phyloP scores from a whole-genome alignment of 2,329 filamentous ascomycete genomes.

The Alternaria sp. region DNA sequence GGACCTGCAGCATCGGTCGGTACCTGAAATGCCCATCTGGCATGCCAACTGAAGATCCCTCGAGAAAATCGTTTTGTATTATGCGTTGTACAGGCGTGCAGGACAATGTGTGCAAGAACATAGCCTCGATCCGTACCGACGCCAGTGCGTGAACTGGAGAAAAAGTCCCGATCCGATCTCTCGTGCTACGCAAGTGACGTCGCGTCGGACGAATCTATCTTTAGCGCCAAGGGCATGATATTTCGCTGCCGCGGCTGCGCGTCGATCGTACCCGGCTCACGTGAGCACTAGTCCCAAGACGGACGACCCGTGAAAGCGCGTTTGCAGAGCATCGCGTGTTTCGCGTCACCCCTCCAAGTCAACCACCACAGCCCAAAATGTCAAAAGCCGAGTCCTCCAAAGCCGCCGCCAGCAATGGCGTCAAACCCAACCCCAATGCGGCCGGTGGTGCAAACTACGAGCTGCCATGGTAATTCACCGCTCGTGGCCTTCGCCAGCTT shows the following conservation, averaged over 20 bases:
- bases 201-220: neutral
- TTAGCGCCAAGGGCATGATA: neutral
- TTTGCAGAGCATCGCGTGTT: slow-evolving; percentile 16
- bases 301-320: slow-evolving; percentile 30
- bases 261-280: slow-evolving; percentile 7
- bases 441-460: slow-evolving; percentile 66
- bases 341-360: slow-evolving; percentile 34
- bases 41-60: neutral
- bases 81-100: neutral
- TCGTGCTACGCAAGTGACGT: neutral
- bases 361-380: slow-evolving; percentile 45
- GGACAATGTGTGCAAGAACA: neutral
- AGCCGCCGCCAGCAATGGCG: slow-evolving; percentile 52
- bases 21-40: neutral
- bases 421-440: slow-evolving; percentile 50
- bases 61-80: neutral
- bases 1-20: neutral
- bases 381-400: slow-evolving; percentile 59
- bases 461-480: slow-evolving; percentile 71
- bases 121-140: neutral
- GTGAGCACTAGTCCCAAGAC: slow-evolving; percentile 18
- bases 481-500: neutral
- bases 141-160: neutral
- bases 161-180: neutral
- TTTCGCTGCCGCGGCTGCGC: neutral